Conservation (phyloP, 2,329 filamentous ascomycete genomes). For the Botrytis galanthina region DNA sequence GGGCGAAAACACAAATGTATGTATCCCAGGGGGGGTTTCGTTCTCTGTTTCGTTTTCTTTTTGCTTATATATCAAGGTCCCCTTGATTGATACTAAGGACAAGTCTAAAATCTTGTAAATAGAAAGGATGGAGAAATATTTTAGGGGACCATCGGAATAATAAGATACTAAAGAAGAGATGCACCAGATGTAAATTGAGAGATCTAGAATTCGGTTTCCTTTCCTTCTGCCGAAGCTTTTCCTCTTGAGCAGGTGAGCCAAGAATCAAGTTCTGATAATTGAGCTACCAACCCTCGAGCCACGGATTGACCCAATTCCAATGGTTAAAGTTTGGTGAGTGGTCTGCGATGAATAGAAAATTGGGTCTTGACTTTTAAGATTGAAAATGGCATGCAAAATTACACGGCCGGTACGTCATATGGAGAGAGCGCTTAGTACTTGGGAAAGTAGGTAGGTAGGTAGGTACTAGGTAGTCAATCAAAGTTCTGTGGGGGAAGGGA, state of each 20-base stretch:
- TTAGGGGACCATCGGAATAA: background rate
- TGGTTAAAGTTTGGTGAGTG: background rate
- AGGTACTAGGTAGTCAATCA: background rate
- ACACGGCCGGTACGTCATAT: slow-evolving; percentile 1
- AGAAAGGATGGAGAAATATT: background rate
- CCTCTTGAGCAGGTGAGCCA: background rate
- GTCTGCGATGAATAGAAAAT: background rate
- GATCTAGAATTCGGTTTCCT: background rate
- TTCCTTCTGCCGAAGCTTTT: background rate
- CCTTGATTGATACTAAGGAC: background rate
- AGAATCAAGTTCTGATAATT: background rate
- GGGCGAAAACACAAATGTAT: background rate
- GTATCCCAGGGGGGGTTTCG: background rate
- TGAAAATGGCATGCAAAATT: background rate
- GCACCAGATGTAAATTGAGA: background rate
- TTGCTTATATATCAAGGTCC: background rate
- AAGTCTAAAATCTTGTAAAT: background rate
- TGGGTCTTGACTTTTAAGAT: background rate
- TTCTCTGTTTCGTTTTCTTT: background rate
- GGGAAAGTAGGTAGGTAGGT: background rate
- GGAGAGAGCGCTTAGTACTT: background rate
- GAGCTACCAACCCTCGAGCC: slow-evolving; percentile 3
- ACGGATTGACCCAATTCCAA: background rate
- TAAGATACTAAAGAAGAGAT: background rate
- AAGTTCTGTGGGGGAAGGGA: background rate